Evolutionary conservation across 306 rosid genomes (phyloP).

Genomic region (Lagenaria siceraria): DNA sequence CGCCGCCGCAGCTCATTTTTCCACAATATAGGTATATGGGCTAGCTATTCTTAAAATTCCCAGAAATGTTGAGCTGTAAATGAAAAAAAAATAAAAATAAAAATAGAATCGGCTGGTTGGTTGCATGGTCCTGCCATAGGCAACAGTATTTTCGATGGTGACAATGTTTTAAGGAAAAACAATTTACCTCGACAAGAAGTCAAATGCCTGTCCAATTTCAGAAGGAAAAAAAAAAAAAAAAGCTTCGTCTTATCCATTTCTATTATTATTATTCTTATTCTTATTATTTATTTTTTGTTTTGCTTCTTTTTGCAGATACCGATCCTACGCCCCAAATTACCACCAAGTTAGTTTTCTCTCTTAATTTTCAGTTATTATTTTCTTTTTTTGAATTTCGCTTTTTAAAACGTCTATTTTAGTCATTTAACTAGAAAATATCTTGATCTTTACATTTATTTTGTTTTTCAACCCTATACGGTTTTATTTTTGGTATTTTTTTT

Average conservation of each 20-base stretch:
- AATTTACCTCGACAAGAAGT: not conserved
- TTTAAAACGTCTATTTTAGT: too few relatives aligned
- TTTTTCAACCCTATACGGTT: too few relatives aligned
- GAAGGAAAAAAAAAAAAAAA: not conserved
- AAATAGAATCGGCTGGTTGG: not conserved
- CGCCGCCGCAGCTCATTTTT: not conserved
- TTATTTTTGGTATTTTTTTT: too few relatives aligned
- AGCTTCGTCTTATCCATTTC: not conserved
- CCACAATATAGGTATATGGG: not conserved
- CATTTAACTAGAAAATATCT: not conserved
- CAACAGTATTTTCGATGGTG: not conserved
- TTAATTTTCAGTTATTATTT: not conserved
- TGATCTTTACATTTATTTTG: too few relatives aligned
- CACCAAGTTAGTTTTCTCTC: not conserved
- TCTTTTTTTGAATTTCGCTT: too few relatives aligned
- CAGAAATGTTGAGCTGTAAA: not conserved
- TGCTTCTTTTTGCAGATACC: slow-evolving; percentile 2
- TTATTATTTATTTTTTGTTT: not conserved
- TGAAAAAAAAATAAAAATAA: not conserved
- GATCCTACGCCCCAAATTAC: not conserved
- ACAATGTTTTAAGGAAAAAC: not conserved
- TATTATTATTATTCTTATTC: too few relatives aligned
- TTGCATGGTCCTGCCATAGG: not conserved
- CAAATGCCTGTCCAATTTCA: slow-evolving; percentile 1
- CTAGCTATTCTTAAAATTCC: not conserved